phyloP scores from a whole-genome alignment of 306 rosid species.

The Gynostemma pentaphyllum region DNA sequence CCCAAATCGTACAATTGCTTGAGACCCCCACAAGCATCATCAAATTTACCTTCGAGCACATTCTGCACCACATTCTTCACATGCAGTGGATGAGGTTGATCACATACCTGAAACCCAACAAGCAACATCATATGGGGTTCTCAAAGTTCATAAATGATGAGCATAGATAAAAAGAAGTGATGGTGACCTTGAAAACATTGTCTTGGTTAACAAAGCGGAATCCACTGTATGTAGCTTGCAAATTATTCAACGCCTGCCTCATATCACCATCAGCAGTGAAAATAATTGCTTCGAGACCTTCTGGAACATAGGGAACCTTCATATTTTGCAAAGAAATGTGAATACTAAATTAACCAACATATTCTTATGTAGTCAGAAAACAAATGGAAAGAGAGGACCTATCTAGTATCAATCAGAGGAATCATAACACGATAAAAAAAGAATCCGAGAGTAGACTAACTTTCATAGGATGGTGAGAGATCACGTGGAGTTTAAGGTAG shows the following conservation, averaged over 20 bases:
- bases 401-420: too few species aligned
- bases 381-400: background rate
- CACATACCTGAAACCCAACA: slow-evolving; percentile 67
- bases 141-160: background rate
- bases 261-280: slow-evolving; percentile 98
- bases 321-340: slow-evolving; percentile 15
- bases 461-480: too few species aligned
- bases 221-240: slow-evolving; percentile 93
- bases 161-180: background rate
- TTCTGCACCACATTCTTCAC: slow-evolving; percentile 80
- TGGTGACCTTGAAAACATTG: slow-evolving; percentile 82
- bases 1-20: slow-evolving; percentile 89
- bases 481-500: too few species aligned
- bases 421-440: background rate
- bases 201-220: slow-evolving; percentile 93
- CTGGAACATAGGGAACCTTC: slow-evolving; percentile 96
- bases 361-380: background rate
- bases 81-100: slow-evolving; percentile 97
- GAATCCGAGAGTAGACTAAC: background rate
- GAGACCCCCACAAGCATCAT: slow-evolving; percentile 71
- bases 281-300: slow-evolving; percentile 96
- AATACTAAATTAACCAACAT: slow-evolving; percentile 2
- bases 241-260: slow-evolving; percentile 98
- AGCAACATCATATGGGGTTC: background rate
- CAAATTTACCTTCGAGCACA: slow-evolving; percentile 80